Evolutionary conservation across 441 rosid species (phyloP).

Genomic region (Populus hybrid): DNA sequence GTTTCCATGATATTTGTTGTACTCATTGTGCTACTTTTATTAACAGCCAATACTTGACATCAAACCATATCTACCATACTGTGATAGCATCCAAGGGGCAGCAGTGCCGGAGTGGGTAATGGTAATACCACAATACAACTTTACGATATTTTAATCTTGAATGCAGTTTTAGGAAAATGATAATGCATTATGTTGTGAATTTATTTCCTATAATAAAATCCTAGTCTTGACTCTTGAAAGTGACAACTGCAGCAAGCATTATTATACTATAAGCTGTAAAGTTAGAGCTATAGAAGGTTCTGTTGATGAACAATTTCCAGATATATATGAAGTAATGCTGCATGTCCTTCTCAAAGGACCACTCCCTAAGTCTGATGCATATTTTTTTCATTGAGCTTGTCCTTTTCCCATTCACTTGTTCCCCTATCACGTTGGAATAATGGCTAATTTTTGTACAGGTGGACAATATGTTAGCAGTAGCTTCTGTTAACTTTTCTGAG

Average conservation of each 20-base stretch:
- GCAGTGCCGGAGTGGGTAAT: slow-evolving; percentile 73
- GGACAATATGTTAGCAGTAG: slow-evolving; percentile 56
- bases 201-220: too few relatives aligned
- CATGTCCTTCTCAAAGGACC: neutral
- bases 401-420: neutral
- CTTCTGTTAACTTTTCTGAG: slow-evolving; percentile 67
- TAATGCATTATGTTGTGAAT: neutral
- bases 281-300: neutral
- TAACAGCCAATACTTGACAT: slow-evolving; percentile 78
- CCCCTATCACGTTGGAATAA: slow-evolving; percentile 2
- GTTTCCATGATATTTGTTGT: neutral
- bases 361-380: neutral
- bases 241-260: neutral
- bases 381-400: neutral
- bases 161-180: neutral
- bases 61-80: slow-evolving; percentile 88
- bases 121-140: slow-evolving; percentile 38
- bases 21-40: slow-evolving; percentile 21
- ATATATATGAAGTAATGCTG: neutral
- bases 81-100: slow-evolving; percentile 73
- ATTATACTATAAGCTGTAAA: neutral
- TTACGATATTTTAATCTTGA: neutral
- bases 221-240: neutral
- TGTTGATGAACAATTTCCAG: neutral
- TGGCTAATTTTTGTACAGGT: slow-evolving; percentile 37